Evolutionary conservation across 2,329 filamentous ascomycete genomes (phyloP), one percentile per base, ranked within the genome.

Genomic region (Beauveria varroae): DNA sequence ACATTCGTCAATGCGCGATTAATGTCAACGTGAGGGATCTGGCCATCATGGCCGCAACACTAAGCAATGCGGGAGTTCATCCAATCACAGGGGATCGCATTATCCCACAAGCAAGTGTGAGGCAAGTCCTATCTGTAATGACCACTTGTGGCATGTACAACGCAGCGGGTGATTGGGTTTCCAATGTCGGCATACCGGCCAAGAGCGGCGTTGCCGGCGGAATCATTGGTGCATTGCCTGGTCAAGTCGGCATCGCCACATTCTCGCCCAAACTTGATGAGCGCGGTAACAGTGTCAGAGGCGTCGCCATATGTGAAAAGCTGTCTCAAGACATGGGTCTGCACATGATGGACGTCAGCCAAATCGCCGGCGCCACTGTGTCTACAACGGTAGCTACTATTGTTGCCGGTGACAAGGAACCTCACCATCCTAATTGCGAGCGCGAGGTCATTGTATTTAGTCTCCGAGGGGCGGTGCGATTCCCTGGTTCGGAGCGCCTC

Each of bases 141-240:
- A 75, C 74, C 0, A 76, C 74, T 1, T 76, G 74, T 49, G 73
- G 74, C 34, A 76, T 76, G 73, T 76, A 76, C 64, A 69, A 75
- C 64, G 71, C 72, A n/a, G 73, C 73, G 0, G 73, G 73, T 5
- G 71, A 74, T 54, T 75, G 73, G 73, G 70, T 75, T 1, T 74
- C 72, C 7, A 71, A 68, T 24, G 70, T 75, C 6, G 73, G 73
- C 2, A 74, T 75, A 34, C 73, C 73, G 0, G 73, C 73, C 18
- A 75, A 75, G 67, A 73, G 71, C 51, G 73, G 73, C 34, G 70
- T 72, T 0, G 67, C 70, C 7, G 71, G 71, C 5, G 71, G 70
- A 28, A 72, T 72, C 51, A 71, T 72, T 47, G 70, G 70, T 20
- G 70, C 71, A 0, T 52, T 72, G 57, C 71, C 71, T 0, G 71